phyloP scores from a whole-genome alignment of 768 basidiomycete genomes.

The Panaeolus cyanescens region DNA sequence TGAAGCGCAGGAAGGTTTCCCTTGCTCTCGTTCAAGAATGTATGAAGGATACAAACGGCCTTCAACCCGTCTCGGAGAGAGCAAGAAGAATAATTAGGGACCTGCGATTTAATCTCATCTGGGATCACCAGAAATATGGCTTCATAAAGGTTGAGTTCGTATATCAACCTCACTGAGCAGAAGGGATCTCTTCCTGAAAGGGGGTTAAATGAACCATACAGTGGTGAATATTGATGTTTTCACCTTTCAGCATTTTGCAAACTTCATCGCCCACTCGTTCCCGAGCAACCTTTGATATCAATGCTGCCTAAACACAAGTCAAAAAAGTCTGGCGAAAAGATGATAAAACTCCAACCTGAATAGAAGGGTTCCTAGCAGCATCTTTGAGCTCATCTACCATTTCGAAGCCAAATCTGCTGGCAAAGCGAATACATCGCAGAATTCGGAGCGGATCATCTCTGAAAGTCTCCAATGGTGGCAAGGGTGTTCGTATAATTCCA shows the following conservation, averaged over 20 bases:
- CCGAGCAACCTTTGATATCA: slow-evolving; percentile 80
- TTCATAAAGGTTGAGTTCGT: slow-evolving; percentile 68
- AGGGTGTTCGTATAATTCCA: slow-evolving; percentile 85
- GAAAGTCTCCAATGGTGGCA: slow-evolving; percentile 87
- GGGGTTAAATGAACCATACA: not conserved
- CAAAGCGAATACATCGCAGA: slow-evolving; percentile 89
- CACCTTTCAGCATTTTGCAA: slow-evolving; percentile 92
- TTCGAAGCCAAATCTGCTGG: slow-evolving; percentile 84
- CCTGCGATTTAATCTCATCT: slow-evolving; percentile 35
- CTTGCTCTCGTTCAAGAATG: slow-evolving; percentile 37
- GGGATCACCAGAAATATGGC: slow-evolving; percentile 64
- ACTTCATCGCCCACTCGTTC: slow-evolving; percentile 93
- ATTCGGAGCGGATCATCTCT: slow-evolving; percentile 92
- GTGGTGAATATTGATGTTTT: not conserved
- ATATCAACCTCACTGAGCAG: slow-evolving; percentile 72
- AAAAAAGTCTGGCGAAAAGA: not conserved
- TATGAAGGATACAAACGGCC: slow-evolving; percentile 60
- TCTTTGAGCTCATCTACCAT: slow-evolving; percentile 68
- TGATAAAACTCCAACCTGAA: slow-evolving; percentile 54
- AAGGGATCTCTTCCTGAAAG: slow-evolving; percentile 71
- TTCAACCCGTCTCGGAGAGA: slow-evolving; percentile 47
- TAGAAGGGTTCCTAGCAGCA: slow-evolving; percentile 59
- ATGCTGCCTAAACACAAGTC: slow-evolving; percentile 49
- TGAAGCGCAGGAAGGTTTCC: slow-evolving; percentile 45
- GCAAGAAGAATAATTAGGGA: slow-evolving; percentile 42